Conservation (phyloP, 306 rosid species). For the Neltuma alba region DNA sequence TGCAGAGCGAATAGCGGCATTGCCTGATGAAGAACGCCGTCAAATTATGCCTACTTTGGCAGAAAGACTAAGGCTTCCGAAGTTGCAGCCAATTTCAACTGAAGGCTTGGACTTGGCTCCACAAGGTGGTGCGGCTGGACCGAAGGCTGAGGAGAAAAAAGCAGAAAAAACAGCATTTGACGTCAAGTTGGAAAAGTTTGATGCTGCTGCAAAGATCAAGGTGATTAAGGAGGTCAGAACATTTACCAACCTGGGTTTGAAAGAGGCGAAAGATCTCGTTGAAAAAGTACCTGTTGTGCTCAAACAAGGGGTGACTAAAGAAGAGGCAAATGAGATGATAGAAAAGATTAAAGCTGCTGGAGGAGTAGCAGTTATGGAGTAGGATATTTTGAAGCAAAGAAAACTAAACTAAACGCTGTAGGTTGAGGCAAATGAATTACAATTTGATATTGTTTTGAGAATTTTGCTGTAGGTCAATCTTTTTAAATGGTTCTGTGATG, state of each 20-base stretch:
- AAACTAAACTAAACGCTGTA: neutral
- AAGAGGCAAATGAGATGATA: slow-evolving; percentile 52
- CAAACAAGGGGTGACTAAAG: slow-evolving; percentile 58
- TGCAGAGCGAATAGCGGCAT: slow-evolving; percentile 47
- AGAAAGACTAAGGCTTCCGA: slow-evolving; percentile 49
- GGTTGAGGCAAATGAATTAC: neutral
- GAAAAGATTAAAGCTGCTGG: slow-evolving; percentile 59
- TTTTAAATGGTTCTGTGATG: neutral
- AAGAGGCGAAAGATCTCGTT: slow-evolving; percentile 63
- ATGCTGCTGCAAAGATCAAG: slow-evolving; percentile 56
- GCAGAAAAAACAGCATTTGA: slow-evolving; percentile 60
- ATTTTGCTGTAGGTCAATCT: neutral
- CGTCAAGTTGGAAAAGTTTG: slow-evolving; percentile 55
- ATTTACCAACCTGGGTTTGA: slow-evolving; percentile 53
- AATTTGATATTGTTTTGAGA: neutral
- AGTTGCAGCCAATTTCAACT: slow-evolving; percentile 55
- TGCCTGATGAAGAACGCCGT: slow-evolving; percentile 48
- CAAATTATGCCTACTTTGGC: slow-evolving; percentile 53
- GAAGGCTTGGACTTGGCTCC: slow-evolving; percentile 55
- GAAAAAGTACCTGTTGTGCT: slow-evolving; percentile 53
- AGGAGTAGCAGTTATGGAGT: slow-evolving; percentile 58
- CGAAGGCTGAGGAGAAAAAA: slow-evolving; percentile 54
- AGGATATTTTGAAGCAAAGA: slow-evolving; percentile 2
- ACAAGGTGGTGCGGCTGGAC: slow-evolving; percentile 37
- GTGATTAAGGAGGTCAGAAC: slow-evolving; percentile 61